Base-by-base conservation (phyloP, 495 filamentous ascomycete genomes). In the Aspergillus cristatus region DNA sequence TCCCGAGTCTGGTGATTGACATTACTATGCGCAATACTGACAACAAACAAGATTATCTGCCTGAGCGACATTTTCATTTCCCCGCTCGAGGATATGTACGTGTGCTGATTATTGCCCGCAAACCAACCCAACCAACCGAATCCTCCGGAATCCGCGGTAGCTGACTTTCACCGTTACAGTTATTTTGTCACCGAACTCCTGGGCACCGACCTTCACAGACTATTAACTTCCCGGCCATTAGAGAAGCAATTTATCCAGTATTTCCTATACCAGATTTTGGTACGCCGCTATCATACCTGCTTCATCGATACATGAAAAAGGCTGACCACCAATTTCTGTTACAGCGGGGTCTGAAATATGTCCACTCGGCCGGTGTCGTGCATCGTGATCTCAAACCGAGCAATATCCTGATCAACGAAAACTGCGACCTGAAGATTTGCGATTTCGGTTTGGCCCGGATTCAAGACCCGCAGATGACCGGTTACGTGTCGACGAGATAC, bases 201-300 rank as follows among this genome's bases (percentile, higher is more conserved):
- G 38, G 91, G 93, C 29, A 98, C 91, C 51, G 91, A 98, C 56
- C 76, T 98, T 35, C 91, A 98, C 65, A 81, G 91, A 47, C 76
- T 98, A 32, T 75, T 98, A 51, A 96, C 91, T 40, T 96, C 91
- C 28, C 72, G 93, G 57, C 91, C 91, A 1, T 76, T 98, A 29
- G 91, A 98, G 68, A 97, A 94, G 64, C 93, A 98, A 57, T 98
- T 97, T 67, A 97, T 97, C 46, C 91, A 98, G 70, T 98, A 97
- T 67, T 98, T 98, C 61, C 74, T 98, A 35, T 98, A 98, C 63
- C 91, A 98, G 64, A 97, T 98, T 51, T 75, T 97, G 67, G 90
- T 94, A 62, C 43, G 28, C 28, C 35, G 14, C 1, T 43, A 18
- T 13, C 11, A 17, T 20, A 15, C 17, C 18, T 10, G 20, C 8